Evolutionary conservation across 2,329 filamentous ascomycete species (phyloP).

Genomic region (Rosellinia necatrix): DNA sequence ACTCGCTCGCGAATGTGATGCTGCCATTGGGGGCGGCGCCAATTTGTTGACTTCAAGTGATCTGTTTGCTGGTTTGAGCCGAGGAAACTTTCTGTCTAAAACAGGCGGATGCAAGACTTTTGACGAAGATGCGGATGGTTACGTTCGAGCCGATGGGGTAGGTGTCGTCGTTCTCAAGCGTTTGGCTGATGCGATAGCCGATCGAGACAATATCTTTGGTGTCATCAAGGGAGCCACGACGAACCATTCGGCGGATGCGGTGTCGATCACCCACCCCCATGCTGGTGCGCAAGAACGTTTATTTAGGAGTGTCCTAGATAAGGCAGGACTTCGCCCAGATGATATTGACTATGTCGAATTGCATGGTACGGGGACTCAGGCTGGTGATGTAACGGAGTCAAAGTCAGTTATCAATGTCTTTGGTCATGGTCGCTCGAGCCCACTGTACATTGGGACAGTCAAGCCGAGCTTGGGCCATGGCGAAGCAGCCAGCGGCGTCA

Average conservation of each 20-base stretch:
- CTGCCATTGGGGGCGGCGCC: conserved; percentile 64
- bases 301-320: conserved; percentile 60
- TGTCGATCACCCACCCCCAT: conserved; percentile 74
- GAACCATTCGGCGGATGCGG: conserved; percentile 72
- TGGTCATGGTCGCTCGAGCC: background rate
- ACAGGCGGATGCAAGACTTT: conserved; percentile 51
- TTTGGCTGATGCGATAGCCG: conserved; percentile 44
- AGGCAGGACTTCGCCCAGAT: conserved; percentile 57
- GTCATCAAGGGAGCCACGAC: conserved; percentile 54
- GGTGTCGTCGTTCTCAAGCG: conserved; percentile 32
- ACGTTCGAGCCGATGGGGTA: conserved; percentile 39
- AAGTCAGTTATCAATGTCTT: conserved; percentile 63
- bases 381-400: conserved; percentile 70
- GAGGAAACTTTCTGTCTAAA: conserved; percentile 63
- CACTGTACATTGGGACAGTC: conserved; percentile 22
- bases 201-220: conserved; percentile 48
- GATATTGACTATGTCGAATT: conserved; percentile 68
- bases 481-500: conserved; percentile 24
- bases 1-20: conserved; percentile 66
- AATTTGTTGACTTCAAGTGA: conserved; percentile 69
- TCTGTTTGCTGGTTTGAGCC: conserved; percentile 64
- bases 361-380: conserved; percentile 73
- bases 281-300: conserved; percentile 65
- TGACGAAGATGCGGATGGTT: conserved; percentile 52
- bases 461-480: conserved; percentile 30